These are phyloP conservation scores for Nemania sp. DNA, from an alignment of 2,329 filamentous ascomycete genomes.

Conservation along the genomic window DNA sequence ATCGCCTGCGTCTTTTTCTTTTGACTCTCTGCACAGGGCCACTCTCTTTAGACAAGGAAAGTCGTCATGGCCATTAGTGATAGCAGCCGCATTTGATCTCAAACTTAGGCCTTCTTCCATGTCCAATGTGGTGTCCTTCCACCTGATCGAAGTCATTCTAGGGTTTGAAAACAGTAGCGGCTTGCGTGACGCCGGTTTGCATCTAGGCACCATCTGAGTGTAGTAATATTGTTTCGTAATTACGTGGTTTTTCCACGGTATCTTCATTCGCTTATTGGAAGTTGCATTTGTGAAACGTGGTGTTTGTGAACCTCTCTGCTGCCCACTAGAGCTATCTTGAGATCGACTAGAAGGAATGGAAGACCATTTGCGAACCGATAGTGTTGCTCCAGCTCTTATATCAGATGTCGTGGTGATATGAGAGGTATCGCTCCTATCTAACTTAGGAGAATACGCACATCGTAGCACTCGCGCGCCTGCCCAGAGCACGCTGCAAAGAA, in stretches of 20 bases:
- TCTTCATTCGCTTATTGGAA: conserved; percentile 9
- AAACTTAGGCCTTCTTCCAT: conserved; percentile 27
- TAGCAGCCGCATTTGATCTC: not conserved
- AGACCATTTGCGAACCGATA: conserved; percentile 1
- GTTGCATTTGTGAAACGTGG: conserved; percentile 1
- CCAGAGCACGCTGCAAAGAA: conserved; percentile 29
- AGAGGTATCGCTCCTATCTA: not conserved
- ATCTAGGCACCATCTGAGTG: conserved; percentile 19
- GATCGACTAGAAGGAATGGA: not conserved
- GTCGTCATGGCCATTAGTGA: not conserved
- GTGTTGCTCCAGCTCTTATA: not conserved
- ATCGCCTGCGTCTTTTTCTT: conserved; percentile 10
- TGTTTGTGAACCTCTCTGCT: not conserved
- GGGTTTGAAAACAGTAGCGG: not conserved
- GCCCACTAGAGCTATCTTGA: not conserved
- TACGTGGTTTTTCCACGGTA: not conserved
- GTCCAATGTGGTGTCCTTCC: conserved; percentile 21
- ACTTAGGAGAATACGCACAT: not conserved
- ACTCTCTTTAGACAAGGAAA: not conserved
- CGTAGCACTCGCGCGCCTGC: conserved; percentile 3
- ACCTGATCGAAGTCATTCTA: conserved; percentile 2
- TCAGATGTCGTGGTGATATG: not conserved
- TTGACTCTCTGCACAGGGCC: not conserved
- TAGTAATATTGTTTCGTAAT: conserved; percentile 18
- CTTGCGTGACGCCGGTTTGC: conserved; percentile 23